Percentiles rank a stretch among this genome's conserved stretches.
phyloP scores from a whole-genome alignment of 1,284 basidiomycete genomes.

The Meripilus lineatus region DNA sequence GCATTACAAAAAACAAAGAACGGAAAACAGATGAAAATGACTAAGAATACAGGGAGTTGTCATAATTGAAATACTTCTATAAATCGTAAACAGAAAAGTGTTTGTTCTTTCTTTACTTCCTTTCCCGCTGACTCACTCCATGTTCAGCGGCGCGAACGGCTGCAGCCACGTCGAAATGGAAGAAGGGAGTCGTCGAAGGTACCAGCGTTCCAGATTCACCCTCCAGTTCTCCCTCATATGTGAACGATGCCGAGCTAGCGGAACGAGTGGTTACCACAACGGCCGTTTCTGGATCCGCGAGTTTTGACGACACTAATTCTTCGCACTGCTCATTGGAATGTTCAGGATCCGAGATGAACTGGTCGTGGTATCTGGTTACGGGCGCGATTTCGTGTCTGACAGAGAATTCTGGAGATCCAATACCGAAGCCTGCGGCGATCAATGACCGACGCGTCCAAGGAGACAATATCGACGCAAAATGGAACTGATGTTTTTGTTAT shows the following conservation, averaged over 20 bases:
- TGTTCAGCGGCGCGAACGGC: constrained; percentile 72
- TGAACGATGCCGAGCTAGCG: constrained; percentile 17
- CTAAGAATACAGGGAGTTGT: too few species aligned
- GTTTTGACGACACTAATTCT: constrained; percentile 4
- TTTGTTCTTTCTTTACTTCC: too few species aligned
- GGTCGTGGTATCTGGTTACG: constrained; percentile 57
- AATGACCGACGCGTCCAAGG: constrained; percentile 92
- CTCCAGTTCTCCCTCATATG: constrained; percentile 14
- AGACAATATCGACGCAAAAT: constrained; percentile 82
- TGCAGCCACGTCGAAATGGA: constrained; percentile 78
- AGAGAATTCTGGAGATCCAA: constrained; percentile 38
- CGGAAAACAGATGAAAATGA: too few species aligned
- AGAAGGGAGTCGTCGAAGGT: constrained; percentile 68
- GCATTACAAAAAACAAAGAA: too few species aligned
- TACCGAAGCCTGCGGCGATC: constrained; percentile 81
- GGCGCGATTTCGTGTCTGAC: constrained; percentile 64
- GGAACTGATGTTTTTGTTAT: constrained; percentile 43
- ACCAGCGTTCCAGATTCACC: constrained; percentile 33
- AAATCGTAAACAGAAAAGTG: too few species aligned
- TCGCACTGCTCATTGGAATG: constrained; percentile 13
- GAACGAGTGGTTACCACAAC: constrained; percentile 1
- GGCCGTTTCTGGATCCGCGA: constrained; percentile 3
- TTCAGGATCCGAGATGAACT: constrained; percentile 17
- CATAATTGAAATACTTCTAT: too few species aligned
- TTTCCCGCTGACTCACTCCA: constrained; percentile 12